These are phyloP conservation scores for Trifolium pratense DNA, from an alignment of 306 rosid genomes.

Conservation along the genomic window DNA sequence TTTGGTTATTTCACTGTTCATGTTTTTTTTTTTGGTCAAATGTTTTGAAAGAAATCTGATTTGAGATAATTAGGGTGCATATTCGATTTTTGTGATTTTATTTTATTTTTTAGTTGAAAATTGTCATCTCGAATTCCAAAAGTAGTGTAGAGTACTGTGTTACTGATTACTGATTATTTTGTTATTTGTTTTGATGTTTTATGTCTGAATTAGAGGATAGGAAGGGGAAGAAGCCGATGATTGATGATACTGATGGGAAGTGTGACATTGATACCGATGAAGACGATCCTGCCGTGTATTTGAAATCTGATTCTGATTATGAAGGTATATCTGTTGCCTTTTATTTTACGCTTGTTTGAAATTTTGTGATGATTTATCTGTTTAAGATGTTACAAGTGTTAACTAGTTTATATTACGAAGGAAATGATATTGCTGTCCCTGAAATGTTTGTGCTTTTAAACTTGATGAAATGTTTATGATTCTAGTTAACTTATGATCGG, in stretches of 20 bases:
- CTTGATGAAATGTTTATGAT: not conserved
- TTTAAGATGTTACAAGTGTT: slow-evolving; percentile 24
- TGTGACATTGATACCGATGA: slow-evolving; percentile 27
- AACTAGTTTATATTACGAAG: not conserved
- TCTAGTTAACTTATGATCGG: slow-evolving; percentile 19
- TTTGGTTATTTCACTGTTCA: not conserved
- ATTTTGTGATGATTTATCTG: not conserved
- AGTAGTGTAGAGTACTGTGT: not conserved
- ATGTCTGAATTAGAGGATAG: slow-evolving; percentile 25
- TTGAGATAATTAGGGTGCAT: not conserved
- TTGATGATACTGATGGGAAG: slow-evolving; percentile 35
- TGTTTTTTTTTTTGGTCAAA: not conserved
- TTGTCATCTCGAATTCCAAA: not conserved
- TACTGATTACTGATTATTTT: not conserved
- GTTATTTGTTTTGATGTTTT: not conserved
- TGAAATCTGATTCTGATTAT: slow-evolving; percentile 19
- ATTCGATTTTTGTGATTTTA: not conserved
- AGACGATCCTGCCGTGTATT: not conserved
- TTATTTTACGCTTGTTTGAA: slow-evolving; percentile 3
- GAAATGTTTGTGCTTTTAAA: slow-evolving; percentile 15
- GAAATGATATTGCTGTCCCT: not conserved
- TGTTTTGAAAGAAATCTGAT: slow-evolving; percentile 15
- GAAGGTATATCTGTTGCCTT: slow-evolving; percentile 27
- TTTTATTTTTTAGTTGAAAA: slow-evolving; percentile 9
- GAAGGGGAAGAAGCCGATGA: slow-evolving; percentile 35